phyloP scores from a whole-genome alignment of 495 filamentous ascomycete species.

The Neurospora sp. region DNA sequence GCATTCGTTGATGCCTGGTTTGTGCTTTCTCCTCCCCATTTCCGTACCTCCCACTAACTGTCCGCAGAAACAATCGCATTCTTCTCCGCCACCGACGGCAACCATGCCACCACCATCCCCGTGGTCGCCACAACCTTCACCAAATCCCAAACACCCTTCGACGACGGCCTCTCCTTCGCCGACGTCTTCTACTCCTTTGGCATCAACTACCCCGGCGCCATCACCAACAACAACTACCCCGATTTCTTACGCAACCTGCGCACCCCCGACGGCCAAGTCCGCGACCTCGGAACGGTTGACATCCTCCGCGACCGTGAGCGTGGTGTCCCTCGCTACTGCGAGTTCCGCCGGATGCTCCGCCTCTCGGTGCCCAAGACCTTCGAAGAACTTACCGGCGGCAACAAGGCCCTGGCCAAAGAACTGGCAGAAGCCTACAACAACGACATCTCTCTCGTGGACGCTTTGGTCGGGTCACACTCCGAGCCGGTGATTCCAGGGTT shows the following conservation, averaged over 20 bases:
- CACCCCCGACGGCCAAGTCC: constrained; percentile 21
- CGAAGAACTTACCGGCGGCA: constrained; percentile 25
- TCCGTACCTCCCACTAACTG: not conserved
- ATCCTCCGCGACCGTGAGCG: constrained; percentile 37
- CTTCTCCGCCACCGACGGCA: constrained; percentile 21
- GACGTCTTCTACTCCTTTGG: constrained; percentile 38
- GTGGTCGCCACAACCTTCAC: constrained; percentile 21
- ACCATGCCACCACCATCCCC: constrained; percentile 21
- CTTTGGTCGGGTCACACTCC: constrained; percentile 26
- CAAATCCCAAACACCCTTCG: constrained; percentile 22
- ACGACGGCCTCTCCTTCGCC: constrained; percentile 19
- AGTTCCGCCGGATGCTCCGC: constrained; percentile 33
- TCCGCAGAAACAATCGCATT: constrained; percentile 28
- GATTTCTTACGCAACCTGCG: constrained; percentile 27
- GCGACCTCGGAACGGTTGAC: constrained; percentile 34
- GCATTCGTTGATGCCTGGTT: constrained; percentile 33
- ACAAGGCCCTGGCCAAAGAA: constrained; percentile 19
- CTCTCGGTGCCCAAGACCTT: constrained; percentile 22
- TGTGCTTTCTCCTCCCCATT: not conserved
- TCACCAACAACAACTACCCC: constrained; percentile 32
- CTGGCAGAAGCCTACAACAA: constrained; percentile 20
- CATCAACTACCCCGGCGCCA: constrained; percentile 35
- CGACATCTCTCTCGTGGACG: constrained; percentile 29
- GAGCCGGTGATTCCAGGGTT: constrained; percentile 34
- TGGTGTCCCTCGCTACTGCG: constrained; percentile 36